Percentiles rank a stretch among this genome's conserved stretches.
These are phyloP conservation scores for Aspergillus udagawae DNA, from an alignment of 2,329 filamentous ascomycete species.

Conservation along the genomic window DNA sequence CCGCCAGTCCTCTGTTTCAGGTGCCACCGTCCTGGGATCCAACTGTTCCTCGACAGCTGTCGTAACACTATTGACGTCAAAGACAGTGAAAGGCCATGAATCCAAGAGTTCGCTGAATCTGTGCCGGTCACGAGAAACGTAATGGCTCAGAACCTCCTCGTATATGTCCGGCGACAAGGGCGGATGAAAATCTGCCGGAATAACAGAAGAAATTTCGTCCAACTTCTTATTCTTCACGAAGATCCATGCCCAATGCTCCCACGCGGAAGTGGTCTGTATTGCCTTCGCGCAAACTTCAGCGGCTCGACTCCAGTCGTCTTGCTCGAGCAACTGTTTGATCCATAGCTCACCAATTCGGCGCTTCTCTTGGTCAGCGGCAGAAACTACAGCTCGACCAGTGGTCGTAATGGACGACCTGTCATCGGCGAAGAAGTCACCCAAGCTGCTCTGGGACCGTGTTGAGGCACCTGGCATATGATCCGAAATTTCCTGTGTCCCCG, in stretches of 20 bases:
- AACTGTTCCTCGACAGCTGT: conserved; percentile 79
- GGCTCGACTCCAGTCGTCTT: conserved; percentile 70
- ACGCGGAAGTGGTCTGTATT: conserved; percentile 70
- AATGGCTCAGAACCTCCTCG: conserved; percentile 84
- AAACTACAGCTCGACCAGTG: conserved; percentile 55
- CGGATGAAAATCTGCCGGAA: conserved; percentile 75
- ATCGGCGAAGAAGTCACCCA: conserved; percentile 69
- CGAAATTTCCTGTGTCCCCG: conserved; percentile 37
- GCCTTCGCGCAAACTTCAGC: conserved; percentile 80
- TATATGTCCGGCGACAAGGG: conserved; percentile 79
- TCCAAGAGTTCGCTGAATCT: conserved; percentile 76
- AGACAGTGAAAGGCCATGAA: conserved; percentile 78
- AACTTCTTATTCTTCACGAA: conserved; percentile 84
- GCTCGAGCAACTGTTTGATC: conserved; percentile 78
- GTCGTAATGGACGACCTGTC: conserved; percentile 63
- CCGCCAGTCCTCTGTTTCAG: conserved; percentile 82
- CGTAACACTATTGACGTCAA: conserved; percentile 72
- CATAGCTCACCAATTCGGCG: conserved; percentile 86
- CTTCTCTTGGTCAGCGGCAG: conserved; percentile 79
- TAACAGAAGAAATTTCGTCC: conserved; percentile 81
- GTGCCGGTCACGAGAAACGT: conserved; percentile 72
- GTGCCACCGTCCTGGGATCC: conserved; percentile 66
- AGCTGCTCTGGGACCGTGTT: conserved; percentile 38
- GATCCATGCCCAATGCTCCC: conserved; percentile 94
- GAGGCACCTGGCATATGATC: conserved; percentile 31